Base-by-base conservation (phyloP, 176 grass and related monocot genomes). In the Dactylis glomerata region DNA sequence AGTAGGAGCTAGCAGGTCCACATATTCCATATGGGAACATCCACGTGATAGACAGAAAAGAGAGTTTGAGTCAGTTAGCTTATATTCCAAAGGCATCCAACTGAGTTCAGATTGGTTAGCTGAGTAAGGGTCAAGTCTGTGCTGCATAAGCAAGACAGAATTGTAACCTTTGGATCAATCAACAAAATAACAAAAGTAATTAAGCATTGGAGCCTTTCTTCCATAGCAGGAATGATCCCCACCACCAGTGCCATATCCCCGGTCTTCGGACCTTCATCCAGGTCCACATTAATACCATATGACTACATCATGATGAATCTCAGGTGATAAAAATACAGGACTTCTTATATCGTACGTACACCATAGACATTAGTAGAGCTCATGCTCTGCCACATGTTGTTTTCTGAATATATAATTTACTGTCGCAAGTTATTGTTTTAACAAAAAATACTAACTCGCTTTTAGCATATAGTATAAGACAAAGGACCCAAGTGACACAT, bases 391-490 rank as follows among this genome's bases (percentile, higher is more conserved):
- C 6, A 50, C 67, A 83, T 2, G 41, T 47, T 28, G 30, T 45
- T 42, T 68, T 47, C 22, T 22, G 2, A 56, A 59, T 40, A 66
- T 73, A 19, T 68, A 52, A 68, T 37, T 57, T 37, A 45, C 10
- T 32, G 34, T 72, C 49, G 34, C 30, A 76, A 58, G 36, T 36
- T 32, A 85, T 47, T 49, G 40, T 44, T 46, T 79, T 40, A 38
- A 40, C 14, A 61, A 77, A 63, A 16, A 64, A 33, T 32, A 64
- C 24, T 11, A 27, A 32, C 28, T 41, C 46, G 7, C 38, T 50
- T 67, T 45, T 73, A 73, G 67, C 49, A 75, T 42, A 87, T 68
- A 32, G n/a, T 51, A 78, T 41, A 42, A 74, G 14, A 75, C 13
- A 45, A 80, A 59, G 37, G 57, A 90, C 30, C 15, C 38, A 17